These are phyloP conservation scores for Lepidopterella palustris DNA, from an alignment of 495 filamentous ascomycete species.

Conservation along the genomic window DNA sequence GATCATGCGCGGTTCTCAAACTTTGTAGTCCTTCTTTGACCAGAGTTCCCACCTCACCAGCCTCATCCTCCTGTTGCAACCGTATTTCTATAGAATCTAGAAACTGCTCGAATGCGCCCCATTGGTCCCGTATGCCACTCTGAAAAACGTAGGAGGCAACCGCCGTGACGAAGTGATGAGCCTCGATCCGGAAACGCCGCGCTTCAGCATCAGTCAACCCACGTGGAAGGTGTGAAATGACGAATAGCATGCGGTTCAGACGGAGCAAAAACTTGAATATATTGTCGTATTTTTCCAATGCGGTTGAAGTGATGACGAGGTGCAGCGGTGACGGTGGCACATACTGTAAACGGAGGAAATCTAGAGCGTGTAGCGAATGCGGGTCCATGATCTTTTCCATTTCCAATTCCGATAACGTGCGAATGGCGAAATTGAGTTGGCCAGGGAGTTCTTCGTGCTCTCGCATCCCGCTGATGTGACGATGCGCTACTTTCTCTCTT, in stretches of 20 bases:
- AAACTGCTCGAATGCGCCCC: slow-evolving; percentile 60
- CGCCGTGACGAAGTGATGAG: slow-evolving; percentile 66
- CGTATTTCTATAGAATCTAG: slow-evolving; percentile 56
- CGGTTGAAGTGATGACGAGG: slow-evolving; percentile 58
- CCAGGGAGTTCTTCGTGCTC: slow-evolving; percentile 59
- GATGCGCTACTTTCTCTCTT: slow-evolving; percentile 4
- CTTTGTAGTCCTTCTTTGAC: slow-evolving; percentile 53
- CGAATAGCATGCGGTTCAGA: slow-evolving; percentile 70
- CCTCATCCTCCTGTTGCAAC: slow-evolving; percentile 37
- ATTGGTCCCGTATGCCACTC: slow-evolving; percentile 61
- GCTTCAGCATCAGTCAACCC: slow-evolving; percentile 30
- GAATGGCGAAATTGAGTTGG: slow-evolving; percentile 76
- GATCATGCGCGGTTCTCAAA: slow-evolving; percentile 65
- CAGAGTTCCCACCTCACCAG: slow-evolving; percentile 37
- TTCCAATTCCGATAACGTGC: slow-evolving; percentile 69
- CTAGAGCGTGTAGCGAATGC: slow-evolving; percentile 72
- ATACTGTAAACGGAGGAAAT: slow-evolving; percentile 85
- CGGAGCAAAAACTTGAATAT: slow-evolving; percentile 76
- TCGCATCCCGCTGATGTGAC: slow-evolving; percentile 15
- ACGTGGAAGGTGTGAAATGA: slow-evolving; percentile 62
- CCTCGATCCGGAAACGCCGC: slow-evolving; percentile 63
- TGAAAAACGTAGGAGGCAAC: slow-evolving; percentile 71
- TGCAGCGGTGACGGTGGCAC: slow-evolving; percentile 67
- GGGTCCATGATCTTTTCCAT: slow-evolving; percentile 73
- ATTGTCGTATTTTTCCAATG: slow-evolving; percentile 71